Evolutionary conservation across 495 filamentous ascomycete genomes (phyloP).

Genomic region (Parachaetomium inaequale): DNA sequence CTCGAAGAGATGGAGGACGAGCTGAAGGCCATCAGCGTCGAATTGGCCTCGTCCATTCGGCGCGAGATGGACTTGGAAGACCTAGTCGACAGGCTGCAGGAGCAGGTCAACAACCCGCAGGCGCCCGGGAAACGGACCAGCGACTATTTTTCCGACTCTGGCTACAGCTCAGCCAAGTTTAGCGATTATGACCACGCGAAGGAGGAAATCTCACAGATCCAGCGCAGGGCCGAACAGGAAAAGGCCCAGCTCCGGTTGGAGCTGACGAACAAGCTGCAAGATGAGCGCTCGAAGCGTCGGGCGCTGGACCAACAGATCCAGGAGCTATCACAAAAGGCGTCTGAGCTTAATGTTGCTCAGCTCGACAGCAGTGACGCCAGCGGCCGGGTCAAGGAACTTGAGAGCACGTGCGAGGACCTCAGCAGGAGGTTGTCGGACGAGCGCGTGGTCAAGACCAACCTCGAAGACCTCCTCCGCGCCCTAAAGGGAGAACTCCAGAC

Average conservation of each 20-base stretch:
- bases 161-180: slow-evolving; percentile 73
- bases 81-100: slow-evolving; percentile 78
- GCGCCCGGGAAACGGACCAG: slow-evolving; percentile 77
- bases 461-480: slow-evolving; percentile 83
- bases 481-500: slow-evolving; percentile 78
- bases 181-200: slow-evolving; percentile 64
- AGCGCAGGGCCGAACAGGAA: slow-evolving; percentile 84
- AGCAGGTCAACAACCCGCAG: slow-evolving; percentile 60
- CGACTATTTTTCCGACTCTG: slow-evolving; percentile 97
- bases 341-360: slow-evolving; percentile 49
- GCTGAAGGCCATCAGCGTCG: slow-evolving; percentile 84
- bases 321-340: slow-evolving; percentile 70
- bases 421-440: slow-evolving; percentile 80
- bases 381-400: slow-evolving; percentile 68
- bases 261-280: slow-evolving; percentile 74
- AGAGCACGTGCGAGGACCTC: slow-evolving; percentile 72
- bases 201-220: slow-evolving; percentile 80
- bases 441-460: slow-evolving; percentile 83
- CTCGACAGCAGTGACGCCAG: slow-evolving; percentile 46
- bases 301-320: slow-evolving; percentile 77
- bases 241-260: slow-evolving; percentile 83
- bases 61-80: slow-evolving; percentile 98
- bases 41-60: slow-evolving; percentile 86
- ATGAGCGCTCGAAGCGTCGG: slow-evolving; percentile 71
- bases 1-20: slow-evolving; percentile 88